phyloP scores from a whole-genome alignment of 257 asterid genomes.

The Scutellaria barbata region DNA sequence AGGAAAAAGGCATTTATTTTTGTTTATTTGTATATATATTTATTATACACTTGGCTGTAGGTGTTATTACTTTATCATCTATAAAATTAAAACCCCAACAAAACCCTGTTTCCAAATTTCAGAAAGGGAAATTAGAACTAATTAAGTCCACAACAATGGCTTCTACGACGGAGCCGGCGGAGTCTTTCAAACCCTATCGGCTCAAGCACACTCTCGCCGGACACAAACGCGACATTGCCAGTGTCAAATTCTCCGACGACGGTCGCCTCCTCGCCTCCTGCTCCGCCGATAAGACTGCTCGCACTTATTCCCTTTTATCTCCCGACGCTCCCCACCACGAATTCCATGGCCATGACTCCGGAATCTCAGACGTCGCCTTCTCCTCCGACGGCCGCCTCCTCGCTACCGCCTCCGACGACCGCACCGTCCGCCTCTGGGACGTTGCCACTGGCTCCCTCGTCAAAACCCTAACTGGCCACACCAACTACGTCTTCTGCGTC shows the following conservation, averaged over 20 bases:
- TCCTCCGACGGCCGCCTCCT: constrained; percentile 79
- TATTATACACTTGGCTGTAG: no score
- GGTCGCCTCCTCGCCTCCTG: constrained; percentile 75
- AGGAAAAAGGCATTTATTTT: no score
- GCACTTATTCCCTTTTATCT: constrained; percentile 62
- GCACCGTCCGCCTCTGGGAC: constrained; percentile 86
- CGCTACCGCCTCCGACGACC: constrained; percentile 96
- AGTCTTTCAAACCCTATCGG: constrained; percentile 70
- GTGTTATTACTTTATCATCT: no score
- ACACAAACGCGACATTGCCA: constrained; percentile 77
- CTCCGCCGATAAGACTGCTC: constrained; percentile 90
- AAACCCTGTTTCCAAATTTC: constrained; percentile 35
- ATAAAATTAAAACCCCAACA: constrained; percentile 24
- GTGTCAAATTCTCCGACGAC: constrained; percentile 84
- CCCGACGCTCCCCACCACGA: constrained; percentile 54
- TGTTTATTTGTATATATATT: no score
- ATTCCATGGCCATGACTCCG: constrained; percentile 76
- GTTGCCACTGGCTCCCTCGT: constrained; percentile 71
- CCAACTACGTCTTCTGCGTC: constrained; percentile 86
- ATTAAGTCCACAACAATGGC: constrained; percentile 38
- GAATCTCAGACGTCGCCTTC: constrained; percentile 85
- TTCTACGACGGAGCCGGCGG: constrained; percentile 51
- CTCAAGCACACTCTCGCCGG: constrained; percentile 72
- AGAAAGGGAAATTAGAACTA: neutral
- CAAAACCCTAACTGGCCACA: constrained; percentile 85